Evolutionary conservation across 139 green algal genomes (phyloP), one percentile per base, ranked within the genome.

Genomic region (Parachlorella kessleri): DNA sequence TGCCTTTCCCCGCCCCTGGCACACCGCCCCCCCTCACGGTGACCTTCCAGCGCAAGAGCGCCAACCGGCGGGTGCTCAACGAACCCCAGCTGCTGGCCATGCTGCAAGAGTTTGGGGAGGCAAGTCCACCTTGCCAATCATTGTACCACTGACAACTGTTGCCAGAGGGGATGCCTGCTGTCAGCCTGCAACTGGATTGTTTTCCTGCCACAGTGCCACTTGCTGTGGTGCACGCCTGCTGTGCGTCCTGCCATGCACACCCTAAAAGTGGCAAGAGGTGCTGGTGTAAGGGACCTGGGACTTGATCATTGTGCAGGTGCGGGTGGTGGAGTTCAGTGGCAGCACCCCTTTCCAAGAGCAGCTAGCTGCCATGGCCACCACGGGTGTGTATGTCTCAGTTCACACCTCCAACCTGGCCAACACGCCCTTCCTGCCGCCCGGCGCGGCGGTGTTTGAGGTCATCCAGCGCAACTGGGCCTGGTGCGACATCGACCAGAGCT

Each of bases 381-480:
- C 93, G 0, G 89, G 86, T n/a, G 77, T 97, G 30, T 92, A 91
- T 53, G 81, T 97, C 33, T 89, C 81, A 0, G 90, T 91, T 55
- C 94, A 97, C 86, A 97, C 94, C 39, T 92, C 83, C 63, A 93
- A 93, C 66, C 84, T 97, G 38, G 93, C 94, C 41, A 97, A 96
- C 73, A 83, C 90, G 1, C 84, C 87, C n/a, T 91, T 96, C 48
- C 88, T 97, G 83, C 88, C 86, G 73, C 92, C 91, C 0, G 93
- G 92, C 8, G 85, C 85, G 6, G 90, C 88, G 2, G 90, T 96
- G 3, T n/a, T 97, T 1, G 93, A 97, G 80, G 68, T 97, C 70
- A 86, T 96, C 2, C 92, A 94, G 86, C 88, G 92, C 63, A 94
- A 97, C 84, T 97, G 93, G 93, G 77, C 88, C n/a, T 97, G 89